phyloP scores from a whole-genome alignment of 768 basidiomycete genomes.

The Pleurotus salmoneostramineus region DNA sequence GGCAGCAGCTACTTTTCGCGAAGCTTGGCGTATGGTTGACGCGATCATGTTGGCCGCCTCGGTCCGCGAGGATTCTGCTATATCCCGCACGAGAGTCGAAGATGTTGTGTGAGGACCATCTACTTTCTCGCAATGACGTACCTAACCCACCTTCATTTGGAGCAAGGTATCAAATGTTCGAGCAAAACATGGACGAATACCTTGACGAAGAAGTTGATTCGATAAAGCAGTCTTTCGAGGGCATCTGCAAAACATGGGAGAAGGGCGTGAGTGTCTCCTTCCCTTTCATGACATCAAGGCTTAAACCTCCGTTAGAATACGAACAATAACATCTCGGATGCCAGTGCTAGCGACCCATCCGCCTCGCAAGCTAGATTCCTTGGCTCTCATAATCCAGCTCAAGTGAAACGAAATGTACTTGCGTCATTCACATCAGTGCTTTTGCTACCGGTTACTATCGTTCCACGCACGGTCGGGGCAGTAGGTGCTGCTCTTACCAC shows the following conservation, averaged over 20 bases:
- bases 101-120: conserved; percentile 69
- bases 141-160: conserved; percentile 12
- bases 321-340: not conserved
- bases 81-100: conserved; percentile 58
- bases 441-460: conserved; percentile 92
- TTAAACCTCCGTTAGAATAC: not conserved
- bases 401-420: conserved; percentile 88
- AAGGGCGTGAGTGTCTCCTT: conserved; percentile 44
- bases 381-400: conserved; percentile 81
- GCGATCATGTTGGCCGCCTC: conserved; percentile 56
- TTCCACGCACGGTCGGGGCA: conserved; percentile 74
- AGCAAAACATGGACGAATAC: conserved; percentile 96
- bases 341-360: conserved; percentile 11
- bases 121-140: not conserved
- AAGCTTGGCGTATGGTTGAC: conserved; percentile 85
- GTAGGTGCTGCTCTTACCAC: conserved; percentile 68
- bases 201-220: conserved; percentile 90
- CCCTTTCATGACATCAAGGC: not conserved
- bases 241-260: conserved; percentile 80
- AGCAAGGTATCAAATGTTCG: conserved; percentile 88
- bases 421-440: conserved; percentile 89
- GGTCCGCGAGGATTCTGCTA: conserved; percentile 30
- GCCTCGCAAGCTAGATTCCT: conserved; percentile 60
- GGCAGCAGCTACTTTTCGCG: conserved; percentile 85
- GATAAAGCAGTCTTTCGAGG: conserved; percentile 69